These are phyloP conservation scores for Wolfiporia cocos DNA, from an alignment of 1,284 basidiomycete genomes.

Conservation along the genomic window DNA sequence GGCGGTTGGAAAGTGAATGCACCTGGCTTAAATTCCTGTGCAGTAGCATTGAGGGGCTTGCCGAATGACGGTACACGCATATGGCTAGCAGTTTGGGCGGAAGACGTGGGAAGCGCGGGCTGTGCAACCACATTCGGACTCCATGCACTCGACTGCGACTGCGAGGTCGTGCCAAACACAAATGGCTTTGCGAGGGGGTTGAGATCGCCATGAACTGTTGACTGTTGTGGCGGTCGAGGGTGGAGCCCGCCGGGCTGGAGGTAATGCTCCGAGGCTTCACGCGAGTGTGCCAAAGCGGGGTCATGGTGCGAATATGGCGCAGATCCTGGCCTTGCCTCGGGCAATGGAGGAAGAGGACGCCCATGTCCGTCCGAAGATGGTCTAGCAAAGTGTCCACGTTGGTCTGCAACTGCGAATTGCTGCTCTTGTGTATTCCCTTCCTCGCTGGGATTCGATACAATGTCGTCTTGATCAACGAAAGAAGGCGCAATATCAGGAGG, in stretches of 20 bases:
- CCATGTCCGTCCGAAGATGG: conserved; percentile 19
- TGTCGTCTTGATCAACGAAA: conserved; percentile 45
- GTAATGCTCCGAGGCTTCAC: conserved; percentile 38
- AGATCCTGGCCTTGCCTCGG: conserved; percentile 60
- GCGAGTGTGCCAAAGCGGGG: conserved; percentile 59
- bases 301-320: conserved; percentile 56
- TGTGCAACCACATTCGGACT: conserved; percentile 16
- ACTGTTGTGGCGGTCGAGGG: conserved; percentile 16
- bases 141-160: conserved; percentile 19
- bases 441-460: conserved; percentile 80
- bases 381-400: conserved; percentile 21
- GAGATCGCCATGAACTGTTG: conserved; percentile 33
- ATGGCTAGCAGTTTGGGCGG: conserved; percentile 33
- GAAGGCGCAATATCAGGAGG: conserved; percentile 42
- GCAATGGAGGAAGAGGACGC: conserved; percentile 52
- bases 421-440: conserved; percentile 41
- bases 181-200: conserved; percentile 80
- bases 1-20: conserved; percentile 72
- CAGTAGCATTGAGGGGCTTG: conserved; percentile 66
- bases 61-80: conserved; percentile 54
- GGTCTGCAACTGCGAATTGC: conserved; percentile 31
- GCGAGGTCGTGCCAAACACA: conserved; percentile 51
- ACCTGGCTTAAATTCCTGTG: conserved; percentile 72
- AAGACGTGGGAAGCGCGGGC: conserved; percentile 4
- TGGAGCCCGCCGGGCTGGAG: conserved; percentile 15